phyloP scores from a whole-genome alignment of 2,329 filamentous ascomycete species.

The Microdochium bolleyi region DNA sequence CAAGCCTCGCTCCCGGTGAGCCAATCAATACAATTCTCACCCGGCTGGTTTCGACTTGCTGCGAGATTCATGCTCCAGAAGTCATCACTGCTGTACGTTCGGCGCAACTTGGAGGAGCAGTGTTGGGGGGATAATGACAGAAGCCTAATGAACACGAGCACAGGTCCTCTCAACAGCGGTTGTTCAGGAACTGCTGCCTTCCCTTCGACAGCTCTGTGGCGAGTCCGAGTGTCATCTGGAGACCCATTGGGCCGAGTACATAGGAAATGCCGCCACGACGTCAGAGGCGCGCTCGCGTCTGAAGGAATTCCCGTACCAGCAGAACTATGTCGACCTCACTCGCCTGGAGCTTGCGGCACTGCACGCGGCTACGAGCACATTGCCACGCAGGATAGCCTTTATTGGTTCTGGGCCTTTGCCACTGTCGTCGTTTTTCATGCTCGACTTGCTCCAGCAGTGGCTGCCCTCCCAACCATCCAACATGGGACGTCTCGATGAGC shows the following conservation, averaged over 20 bases:
- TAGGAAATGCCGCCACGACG: conserved; percentile 12
- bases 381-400: conserved; percentile 30
- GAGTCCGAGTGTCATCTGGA: conserved; percentile 36
- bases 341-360: conserved; percentile 35
- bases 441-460: conserved; percentile 16
- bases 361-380: conserved; percentile 19
- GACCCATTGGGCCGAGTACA: conserved; percentile 29
- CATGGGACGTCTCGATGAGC: background rate
- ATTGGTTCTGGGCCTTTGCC: conserved; percentile 42
- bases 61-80: background rate
- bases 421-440: conserved; percentile 35
- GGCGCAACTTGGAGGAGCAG: background rate
- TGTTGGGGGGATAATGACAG: background rate
- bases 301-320: conserved; percentile 35
- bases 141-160: background rate
- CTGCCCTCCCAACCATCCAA: background rate
- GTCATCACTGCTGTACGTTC: background rate
- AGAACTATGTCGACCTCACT: conserved; percentile 39
- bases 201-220: conserved; percentile 31
- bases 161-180: conserved; percentile 24
- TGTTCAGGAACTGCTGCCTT: conserved; percentile 22
- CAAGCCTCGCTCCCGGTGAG: background rate
- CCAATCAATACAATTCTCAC: background rate
- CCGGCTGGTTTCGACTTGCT: background rate
- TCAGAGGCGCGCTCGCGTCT: conserved; percentile 16